Evolutionary conservation across 257 asterid genomes (phyloP), one percentile per base, ranked within the genome.

Genomic region (Nemophila menziesii): DNA sequence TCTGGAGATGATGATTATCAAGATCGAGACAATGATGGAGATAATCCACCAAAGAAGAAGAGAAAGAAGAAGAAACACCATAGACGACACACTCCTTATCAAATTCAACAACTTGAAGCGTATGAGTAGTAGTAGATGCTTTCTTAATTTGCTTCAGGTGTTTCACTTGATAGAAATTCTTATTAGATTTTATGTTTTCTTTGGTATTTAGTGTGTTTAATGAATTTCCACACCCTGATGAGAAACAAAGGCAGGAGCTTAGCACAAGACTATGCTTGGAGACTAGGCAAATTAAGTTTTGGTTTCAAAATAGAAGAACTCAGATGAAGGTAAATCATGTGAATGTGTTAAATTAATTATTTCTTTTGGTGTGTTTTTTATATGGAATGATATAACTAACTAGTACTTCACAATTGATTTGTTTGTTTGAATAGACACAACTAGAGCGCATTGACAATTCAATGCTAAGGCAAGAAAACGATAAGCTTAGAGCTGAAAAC

Each of bases 31-130:
- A 82, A 44, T 40, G 62, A 38, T 37, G 41, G 41, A n/a, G 36
- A 77, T 57, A 76, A 80, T 4, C 96, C 94, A 2, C 87, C 92
- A 14, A 65, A 79, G 66, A 84, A 84, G 66, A 89, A 89, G 56
- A n/a, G n/a, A n/a, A n/a, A n/a, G n/a, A 65, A 79, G 66, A 84
- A 84, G 66, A 89, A 89, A 54, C 65, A 93, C 68, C 85, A 85
- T 70, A 93, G 85, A 80, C 93, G 98, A 56, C 98, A 89, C 80
- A 89, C 96, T 21, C 98, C 96, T 43, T 94, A 80, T 60, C 98
- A 89, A 74, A 89, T 89, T 55, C 98, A 89, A 70, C 93, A 89
- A 54, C 98, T 89, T 10, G 96, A 86, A 36, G 54, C 92, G 96
- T 86, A 75, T n/a, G n/a, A n/a, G n/a, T n/a, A n/a, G n/a, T n/a